phyloP scores from a whole-genome alignment of 768 basidiomycete genomes.

The Rossbeevera mucosa region DNA sequence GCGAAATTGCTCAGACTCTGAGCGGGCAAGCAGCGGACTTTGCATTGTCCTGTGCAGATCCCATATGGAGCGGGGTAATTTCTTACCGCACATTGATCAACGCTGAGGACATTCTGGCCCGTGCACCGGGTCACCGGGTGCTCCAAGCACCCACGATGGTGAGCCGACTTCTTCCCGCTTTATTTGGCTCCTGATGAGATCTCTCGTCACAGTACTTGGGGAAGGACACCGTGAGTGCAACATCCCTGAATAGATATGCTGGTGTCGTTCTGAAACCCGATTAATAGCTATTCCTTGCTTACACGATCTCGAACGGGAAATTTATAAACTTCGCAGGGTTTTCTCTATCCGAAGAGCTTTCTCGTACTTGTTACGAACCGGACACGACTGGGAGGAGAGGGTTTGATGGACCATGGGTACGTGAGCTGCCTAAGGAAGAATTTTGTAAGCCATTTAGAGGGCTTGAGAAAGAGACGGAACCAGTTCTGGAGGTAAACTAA shows the following conservation, averaged over 20 bases:
- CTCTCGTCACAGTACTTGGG: conserved; percentile 49
- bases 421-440: conserved; percentile 41
- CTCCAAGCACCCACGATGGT: conserved; percentile 49
- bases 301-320: conserved; percentile 55
- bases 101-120: conserved; percentile 40
- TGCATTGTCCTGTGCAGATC: conserved; percentile 42
- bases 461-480: conserved; percentile 60
- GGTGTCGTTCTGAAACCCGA: background rate
- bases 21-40: conserved; percentile 38
- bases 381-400: conserved; percentile 11
- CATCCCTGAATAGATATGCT: background rate
- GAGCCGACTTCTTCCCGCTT: conserved; percentile 6
- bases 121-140: conserved; percentile 44
- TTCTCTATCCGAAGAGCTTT: conserved; percentile 43
- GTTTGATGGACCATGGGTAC: conserved; percentile 44
- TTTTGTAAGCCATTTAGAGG: conserved; percentile 40
- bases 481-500: conserved; percentile 45
- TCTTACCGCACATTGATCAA: conserved; percentile 60
- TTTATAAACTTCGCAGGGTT: conserved; percentile 63
- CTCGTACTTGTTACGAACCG: conserved; percentile 39
- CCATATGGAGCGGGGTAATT: conserved; percentile 54
- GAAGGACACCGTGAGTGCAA: conserved; percentile 38
- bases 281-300: conserved; percentile 52
- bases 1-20: conserved; percentile 29
- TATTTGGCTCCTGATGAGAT: background rate